A percentile compares a stretch with the other conserved stretches of the same genome.
Evolutionary conservation across 2,329 filamentous ascomycete genomes (phyloP).

Genomic region (Emmonsiellopsis sp.): DNA sequence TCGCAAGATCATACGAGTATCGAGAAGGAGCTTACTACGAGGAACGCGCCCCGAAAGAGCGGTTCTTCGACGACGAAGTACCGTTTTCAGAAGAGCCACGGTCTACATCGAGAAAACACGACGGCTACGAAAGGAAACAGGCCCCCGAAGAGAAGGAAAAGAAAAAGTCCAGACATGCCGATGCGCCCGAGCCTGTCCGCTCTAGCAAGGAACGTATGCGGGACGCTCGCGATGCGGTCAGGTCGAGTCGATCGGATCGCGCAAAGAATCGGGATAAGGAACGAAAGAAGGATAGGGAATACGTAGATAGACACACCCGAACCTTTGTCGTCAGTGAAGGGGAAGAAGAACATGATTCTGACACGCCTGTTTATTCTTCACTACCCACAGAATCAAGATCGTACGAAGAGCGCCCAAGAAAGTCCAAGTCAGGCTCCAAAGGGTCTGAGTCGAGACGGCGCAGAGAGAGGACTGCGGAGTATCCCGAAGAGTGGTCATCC

Average conservation of each 20-base stretch:
- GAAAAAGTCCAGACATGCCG: conserved; percentile 23
- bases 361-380: conserved; percentile 16
- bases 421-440: conserved; percentile 15
- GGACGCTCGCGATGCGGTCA: conserved; percentile 20
- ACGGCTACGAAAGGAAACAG: conserved; percentile 26
- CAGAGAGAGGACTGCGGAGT: conserved; percentile 17
- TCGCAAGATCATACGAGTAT: conserved; percentile 25
- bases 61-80: conserved; percentile 29
- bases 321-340: conserved; percentile 18
- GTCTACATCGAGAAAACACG: conserved; percentile 29
- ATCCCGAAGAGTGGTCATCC: conserved; percentile 18
- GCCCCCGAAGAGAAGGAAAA: conserved; percentile 28
- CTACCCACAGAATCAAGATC: conserved; percentile 5
- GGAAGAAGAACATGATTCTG: conserved; percentile 28
- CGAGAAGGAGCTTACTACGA: conserved; percentile 36
- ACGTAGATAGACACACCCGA: conserved; percentile 29
- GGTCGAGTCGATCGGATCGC: conserved; percentile 23
- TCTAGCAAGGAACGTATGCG: conserved; percentile 21
- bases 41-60: conserved; percentile 29
- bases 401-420: conserved; percentile 5
- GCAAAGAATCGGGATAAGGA: conserved; percentile 35
- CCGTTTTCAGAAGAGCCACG: conserved; percentile 28
- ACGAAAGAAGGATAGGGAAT: conserved; percentile 25
- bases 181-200: conserved; percentile 14
- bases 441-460: conserved; percentile 14